Evolutionary conservation across 164 flowering plant species (phyloP), one percentile per base, ranked within the genome.

Genomic region (Liriodendron chinense): DNA sequence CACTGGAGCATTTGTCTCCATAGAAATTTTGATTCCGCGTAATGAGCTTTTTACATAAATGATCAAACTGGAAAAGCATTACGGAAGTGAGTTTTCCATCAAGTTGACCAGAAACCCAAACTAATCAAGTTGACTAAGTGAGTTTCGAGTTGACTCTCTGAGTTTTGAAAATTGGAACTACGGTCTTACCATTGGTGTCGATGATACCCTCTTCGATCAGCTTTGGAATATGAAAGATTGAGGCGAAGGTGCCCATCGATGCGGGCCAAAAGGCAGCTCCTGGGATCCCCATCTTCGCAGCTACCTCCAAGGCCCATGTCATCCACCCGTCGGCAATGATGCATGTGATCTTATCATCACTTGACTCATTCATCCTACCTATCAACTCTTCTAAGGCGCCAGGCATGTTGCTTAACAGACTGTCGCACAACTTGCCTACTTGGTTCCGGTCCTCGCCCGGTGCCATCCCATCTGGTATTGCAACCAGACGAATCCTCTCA

Each of bases 381-480:
- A 73, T 53, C 16, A 80, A 64, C 61, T 76, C 73, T 71, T 80
- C 79, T 21, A 80, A 47, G 0, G 50, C 21, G 8, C 43, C 12
- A 0, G 74, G 77, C 72, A 79, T 67, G 25, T 14, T 1, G 1
- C 59, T 62, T 2, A 16, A 9, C 9, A 64, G 20, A 22, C 14
- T 6, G 1, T 26, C 66, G 3, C 1, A 20, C 8, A 72, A 47
- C 26, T 2, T 25, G 9, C 25, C 4, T 3, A 10, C 13, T 26
- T 79, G 71, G 1, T 63, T 56, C 10, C 76, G 65, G 16, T 79
- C 82, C 0, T 75, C 75, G 10, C 43, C 70, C 0, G 62, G 28
- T 13, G 12, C 64, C 43, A 76, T 9, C 12, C 82, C 79, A 43
- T 80, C 82, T n/a, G 79, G 70, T 25, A 80, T 43, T 7, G 79